Evolutionary conservation across 129 eudicot genomes (phyloP).

Genomic region (Deinandra increscens): DNA sequence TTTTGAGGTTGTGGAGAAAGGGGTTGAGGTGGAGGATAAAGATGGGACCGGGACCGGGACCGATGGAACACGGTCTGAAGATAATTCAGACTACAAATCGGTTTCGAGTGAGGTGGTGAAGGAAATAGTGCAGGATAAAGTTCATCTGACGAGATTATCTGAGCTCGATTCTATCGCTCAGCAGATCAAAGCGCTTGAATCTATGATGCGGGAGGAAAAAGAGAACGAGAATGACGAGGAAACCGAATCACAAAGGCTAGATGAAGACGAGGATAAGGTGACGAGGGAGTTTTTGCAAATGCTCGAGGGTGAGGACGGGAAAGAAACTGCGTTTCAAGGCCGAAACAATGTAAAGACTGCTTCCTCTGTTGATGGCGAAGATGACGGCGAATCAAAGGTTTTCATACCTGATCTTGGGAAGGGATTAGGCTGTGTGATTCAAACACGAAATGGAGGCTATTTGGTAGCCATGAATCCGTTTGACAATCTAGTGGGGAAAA

Average conservation of each 20-base stretch:
- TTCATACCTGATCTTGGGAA: constrained; percentile 83
- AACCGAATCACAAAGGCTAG: constrained; percentile 58
- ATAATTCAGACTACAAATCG: constrained; percentile 53
- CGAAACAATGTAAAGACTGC: constrained; percentile 19
- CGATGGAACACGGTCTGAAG: constrained; percentile 52
- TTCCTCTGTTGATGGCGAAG: constrained; percentile 23
- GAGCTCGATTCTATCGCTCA: constrained; percentile 90
- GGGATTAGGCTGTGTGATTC: constrained; percentile 87
- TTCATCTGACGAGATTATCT: constrained; percentile 48
- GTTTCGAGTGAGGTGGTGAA: constrained; percentile 84
- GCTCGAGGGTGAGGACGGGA: constrained; percentile 56
- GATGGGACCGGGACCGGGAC: constrained; percentile 38
- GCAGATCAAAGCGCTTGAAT: constrained; percentile 92
- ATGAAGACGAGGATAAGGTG: constrained; percentile 84
- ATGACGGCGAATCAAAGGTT: constrained; percentile 42
- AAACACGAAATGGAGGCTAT: constrained; percentile 86
- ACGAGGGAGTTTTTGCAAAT: constrained; percentile 79
- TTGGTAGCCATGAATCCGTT: constrained; percentile 78
- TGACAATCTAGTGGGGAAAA: constrained; percentile 47
- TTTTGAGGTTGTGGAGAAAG: constrained; percentile 90
- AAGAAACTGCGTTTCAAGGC: constrained; percentile 24
- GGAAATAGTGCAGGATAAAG: constrained; percentile 86
- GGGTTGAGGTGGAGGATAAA: constrained; percentile 66
- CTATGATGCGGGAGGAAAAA: constrained; percentile 66
- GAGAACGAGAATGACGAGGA: constrained; percentile 36